Evolutionary conservation across 768 basidiomycete species (phyloP), one percentile per base, ranked within the genome.

Genomic region (Crepidotus variabilis): DNA sequence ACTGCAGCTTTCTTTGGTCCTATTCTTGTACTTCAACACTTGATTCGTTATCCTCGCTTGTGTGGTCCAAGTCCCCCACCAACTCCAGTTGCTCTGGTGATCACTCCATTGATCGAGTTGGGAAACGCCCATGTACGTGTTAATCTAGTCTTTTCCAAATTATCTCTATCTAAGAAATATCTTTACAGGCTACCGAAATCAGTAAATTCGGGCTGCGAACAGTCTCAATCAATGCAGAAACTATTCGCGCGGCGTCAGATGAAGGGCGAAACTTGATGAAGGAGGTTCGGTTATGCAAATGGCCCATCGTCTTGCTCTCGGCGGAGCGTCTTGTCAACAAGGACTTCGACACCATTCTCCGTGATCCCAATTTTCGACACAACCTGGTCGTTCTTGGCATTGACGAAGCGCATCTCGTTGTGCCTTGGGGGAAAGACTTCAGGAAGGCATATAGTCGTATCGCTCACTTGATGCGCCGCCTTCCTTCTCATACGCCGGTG

Each of bases 361-460:
- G 59, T 9, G 47, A 65, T 50, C 55, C 57, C 2, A 46, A 4
- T 16, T 66, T 66, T 50, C 56, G 57, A 21, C 28, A 51, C 8
- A 68, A 64, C 49, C 57, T 68, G 28, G 53, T 59, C 32, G 51
- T 66, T 13, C 56, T 65, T 22, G 67, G 65, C 1, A 64, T 68
- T 23, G 63, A 68, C 51, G 64, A 68, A 54, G 63, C 59, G 0
- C 65, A 68, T 56, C 56, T 66, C 3, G 50, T 68, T 6, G 61
- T 59, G 22, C 65, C 63, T 22, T 66, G 63, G 65, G 58, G 63
- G 22, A 18, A 56, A 36, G 61, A 63, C 11, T 68, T 68, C 50
- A 61, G 58, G 5, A 32, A 51, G 11, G 63, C 62, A 2, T 68
- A 68, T 46, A 57, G 50, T 24, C 63, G 65, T 47, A 60, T 62